Evolutionary conservation across 2,329 filamentous ascomycete species (phyloP).

Genomic region (Coleophoma eucalyptorum): DNA sequence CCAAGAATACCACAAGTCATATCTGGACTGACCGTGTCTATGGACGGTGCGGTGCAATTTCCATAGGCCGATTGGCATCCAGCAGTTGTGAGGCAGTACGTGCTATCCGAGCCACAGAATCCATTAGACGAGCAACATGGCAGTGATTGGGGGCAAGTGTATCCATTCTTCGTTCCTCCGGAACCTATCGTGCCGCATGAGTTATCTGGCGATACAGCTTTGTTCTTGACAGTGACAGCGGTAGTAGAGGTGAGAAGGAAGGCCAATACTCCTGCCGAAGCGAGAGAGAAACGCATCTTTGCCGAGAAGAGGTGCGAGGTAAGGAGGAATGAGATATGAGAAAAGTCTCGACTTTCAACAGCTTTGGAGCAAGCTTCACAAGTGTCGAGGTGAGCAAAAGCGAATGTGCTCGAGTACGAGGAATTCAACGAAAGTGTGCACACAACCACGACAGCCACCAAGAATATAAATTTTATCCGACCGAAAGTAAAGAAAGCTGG

Average conservation of each 20-base stretch:
- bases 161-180: conserved; percentile 11
- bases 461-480: no score
- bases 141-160: conserved; percentile 12
- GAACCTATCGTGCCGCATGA: conserved; percentile 14
- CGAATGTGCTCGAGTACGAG: not conserved
- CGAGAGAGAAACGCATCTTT: not conserved
- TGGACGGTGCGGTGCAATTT: conserved; percentile 10
- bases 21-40: conserved; percentile 10
- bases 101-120: conserved; percentile 25
- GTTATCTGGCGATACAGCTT: conserved; percentile 15
- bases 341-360: no score
- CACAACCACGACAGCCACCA: no score
- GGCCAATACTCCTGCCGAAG: not conserved
- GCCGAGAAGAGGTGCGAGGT: not conserved
- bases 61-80: conserved; percentile 21
- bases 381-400: not conserved
- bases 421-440: not conserved
- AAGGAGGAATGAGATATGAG: not conserved
- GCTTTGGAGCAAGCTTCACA: not conserved
- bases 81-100: conserved; percentile 22
- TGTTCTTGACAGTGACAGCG: not conserved
- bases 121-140: conserved; percentile 28
- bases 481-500: no score
- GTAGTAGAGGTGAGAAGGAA: not conserved
- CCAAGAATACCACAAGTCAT: conserved; percentile 10